Evolutionary conservation across 148 eudicot genomes (phyloP).

Genomic region (Rheum nobile): DNA sequence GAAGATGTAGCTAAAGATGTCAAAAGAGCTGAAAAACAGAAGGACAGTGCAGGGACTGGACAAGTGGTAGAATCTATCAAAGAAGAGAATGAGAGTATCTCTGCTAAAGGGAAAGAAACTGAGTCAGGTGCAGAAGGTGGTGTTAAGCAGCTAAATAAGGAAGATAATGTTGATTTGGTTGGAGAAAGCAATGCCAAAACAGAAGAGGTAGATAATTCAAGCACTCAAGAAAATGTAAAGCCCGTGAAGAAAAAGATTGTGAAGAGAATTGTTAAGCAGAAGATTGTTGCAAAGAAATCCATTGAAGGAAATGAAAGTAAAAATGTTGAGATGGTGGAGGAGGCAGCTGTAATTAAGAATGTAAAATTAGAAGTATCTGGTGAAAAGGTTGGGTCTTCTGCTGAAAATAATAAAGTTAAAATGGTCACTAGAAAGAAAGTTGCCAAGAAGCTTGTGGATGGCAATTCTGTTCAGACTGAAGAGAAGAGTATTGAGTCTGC

Average conservation of each 20-base stretch:
- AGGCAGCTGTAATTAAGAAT: constrained; percentile 21
- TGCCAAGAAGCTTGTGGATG: constrained; percentile 18
- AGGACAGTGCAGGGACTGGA: constrained; percentile 22
- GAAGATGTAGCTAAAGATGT: constrained; percentile 32
- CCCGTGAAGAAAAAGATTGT: constrained; percentile 64
- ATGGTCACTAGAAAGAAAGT: constrained; percentile 41
- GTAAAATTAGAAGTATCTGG: constrained; percentile 20
- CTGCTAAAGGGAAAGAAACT: constrained; percentile 15
- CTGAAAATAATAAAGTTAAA: constrained; percentile 33
- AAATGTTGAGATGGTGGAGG: constrained; percentile 26
- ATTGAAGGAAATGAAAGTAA: constrained; percentile 22
- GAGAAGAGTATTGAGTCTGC: constrained; percentile 22
- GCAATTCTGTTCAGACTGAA: constrained; percentile 18
- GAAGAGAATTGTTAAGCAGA: constrained; percentile 60
- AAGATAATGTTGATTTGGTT: constrained; percentile 19
- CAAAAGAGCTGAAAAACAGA: constrained; percentile 30
- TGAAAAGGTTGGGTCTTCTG: constrained; percentile 33
- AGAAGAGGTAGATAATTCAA: constrained; percentile 19
- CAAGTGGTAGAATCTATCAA: constrained; percentile 16
- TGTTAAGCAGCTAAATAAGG: constrained; percentile 23
- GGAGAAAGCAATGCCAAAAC: constrained; percentile 26
- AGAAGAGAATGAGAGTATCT: constrained; percentile 25
- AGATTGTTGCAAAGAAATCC: constrained; percentile 38
- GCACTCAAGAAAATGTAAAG: constrained; percentile 21
- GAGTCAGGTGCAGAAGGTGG: constrained; percentile 22